A percentile compares a stretch with the other conserved stretches of the same genome.
phyloP scores from a whole-genome alignment of 2,329 filamentous ascomycete genomes.

The Pseudogymnoascus sp. region DNA sequence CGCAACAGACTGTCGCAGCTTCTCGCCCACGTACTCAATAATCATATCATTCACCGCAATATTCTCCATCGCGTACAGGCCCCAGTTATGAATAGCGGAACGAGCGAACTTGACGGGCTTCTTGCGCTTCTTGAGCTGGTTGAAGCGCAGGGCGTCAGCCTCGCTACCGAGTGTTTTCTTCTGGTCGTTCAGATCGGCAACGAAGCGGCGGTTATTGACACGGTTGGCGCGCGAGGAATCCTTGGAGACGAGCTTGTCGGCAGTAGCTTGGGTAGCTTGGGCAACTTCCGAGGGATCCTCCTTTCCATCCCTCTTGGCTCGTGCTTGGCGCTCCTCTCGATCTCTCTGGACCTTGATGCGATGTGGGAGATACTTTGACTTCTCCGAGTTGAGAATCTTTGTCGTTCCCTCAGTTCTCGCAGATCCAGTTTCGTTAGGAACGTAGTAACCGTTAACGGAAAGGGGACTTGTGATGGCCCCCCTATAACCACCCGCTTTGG shows the following conservation, averaged over 20 bases:
- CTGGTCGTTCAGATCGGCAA: constrained; percentile 91
- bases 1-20: constrained; percentile 94
- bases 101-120: constrained; percentile 97
- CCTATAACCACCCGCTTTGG: constrained; percentile 51
- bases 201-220: constrained; percentile 88
- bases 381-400: constrained; percentile 94
- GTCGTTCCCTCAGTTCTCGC: constrained; percentile 90
- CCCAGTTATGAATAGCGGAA: constrained; percentile 98
- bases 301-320: constrained; percentile 53
- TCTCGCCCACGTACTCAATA: constrained; percentile 98
- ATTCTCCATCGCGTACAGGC: constrained; percentile 93
- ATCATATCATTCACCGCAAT: constrained; percentile 99
- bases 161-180: constrained; percentile 79
- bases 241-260: constrained; percentile 75
- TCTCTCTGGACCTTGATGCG: constrained; percentile 93
- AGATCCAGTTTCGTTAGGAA: constrained; percentile 75
- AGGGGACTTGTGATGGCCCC: constrained; percentile 36
- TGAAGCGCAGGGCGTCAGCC: constrained; percentile 91
- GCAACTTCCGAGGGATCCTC: constrained; percentile 51
- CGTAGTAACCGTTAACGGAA: constrained; percentile 62
- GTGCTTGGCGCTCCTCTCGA: constrained; percentile 83
- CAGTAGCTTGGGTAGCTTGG: constrained; percentile 64
- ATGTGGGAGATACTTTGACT: constrained; percentile 96
- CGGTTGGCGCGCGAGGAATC: constrained; percentile 89
- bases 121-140: constrained; percentile 98